Conservation (phyloP, 176 grass and related monocot genomes). For the Aegilops longissima region DNA sequence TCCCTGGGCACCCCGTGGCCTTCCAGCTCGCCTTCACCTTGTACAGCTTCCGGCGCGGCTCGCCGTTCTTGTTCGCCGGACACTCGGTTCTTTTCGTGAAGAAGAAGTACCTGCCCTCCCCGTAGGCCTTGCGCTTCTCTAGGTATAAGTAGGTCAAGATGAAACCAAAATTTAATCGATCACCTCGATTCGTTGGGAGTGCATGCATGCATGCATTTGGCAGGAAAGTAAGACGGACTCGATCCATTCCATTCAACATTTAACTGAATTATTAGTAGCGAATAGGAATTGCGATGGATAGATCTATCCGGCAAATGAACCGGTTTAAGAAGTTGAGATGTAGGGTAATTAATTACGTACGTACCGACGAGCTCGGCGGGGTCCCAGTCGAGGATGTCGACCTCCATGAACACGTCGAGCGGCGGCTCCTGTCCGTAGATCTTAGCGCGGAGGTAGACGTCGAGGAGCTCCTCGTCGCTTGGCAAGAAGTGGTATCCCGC, state of each 20-base stretch:
- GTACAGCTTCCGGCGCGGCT: constrained; percentile 28
- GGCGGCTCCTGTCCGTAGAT: constrained; percentile 1
- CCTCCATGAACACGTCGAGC: constrained; percentile 14
- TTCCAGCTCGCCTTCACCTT: constrained; percentile 12
- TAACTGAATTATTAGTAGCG: background rate
- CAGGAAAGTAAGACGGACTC: no score
- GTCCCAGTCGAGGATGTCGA: background rate
- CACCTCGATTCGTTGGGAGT: background rate
- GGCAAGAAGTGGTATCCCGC: constrained; percentile 21
- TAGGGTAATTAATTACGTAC: background rate
- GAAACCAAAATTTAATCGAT: background rate
- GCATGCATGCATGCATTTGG: background rate
- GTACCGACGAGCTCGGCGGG: constrained; percentile 28
- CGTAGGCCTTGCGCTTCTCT: constrained; percentile 23
- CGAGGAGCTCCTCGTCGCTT: constrained; percentile 18
- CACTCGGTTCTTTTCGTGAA: background rate
- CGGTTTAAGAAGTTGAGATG: no score
- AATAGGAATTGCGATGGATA: background rate
- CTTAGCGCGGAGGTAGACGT: constrained; percentile 36
- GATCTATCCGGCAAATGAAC: background rate
- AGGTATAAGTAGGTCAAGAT: background rate
- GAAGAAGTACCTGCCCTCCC: constrained; percentile 33
- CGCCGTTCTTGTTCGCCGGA: background rate
- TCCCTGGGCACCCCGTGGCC: background rate
- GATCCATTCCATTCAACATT: background rate